Percentiles rank a stretch among this genome's conserved stretches.
These are phyloP conservation scores for Globisporangium carolinianum DNA, from an alignment of 352 stramenopile species.

Conservation along the genomic window DNA sequence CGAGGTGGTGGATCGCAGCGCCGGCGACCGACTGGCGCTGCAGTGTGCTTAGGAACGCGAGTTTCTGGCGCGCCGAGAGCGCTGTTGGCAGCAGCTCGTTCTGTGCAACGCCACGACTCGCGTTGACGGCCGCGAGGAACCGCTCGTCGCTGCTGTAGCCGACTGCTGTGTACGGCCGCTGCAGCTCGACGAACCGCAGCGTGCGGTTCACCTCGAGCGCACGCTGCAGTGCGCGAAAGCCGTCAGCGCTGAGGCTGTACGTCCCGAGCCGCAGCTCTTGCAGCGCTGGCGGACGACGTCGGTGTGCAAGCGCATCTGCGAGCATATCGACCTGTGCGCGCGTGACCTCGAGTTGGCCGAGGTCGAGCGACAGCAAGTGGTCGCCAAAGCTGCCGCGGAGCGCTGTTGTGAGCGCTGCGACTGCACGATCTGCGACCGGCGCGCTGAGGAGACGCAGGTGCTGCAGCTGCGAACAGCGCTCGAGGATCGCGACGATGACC, in stretches of 20 bases:
- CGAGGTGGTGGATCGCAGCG: not conserved
- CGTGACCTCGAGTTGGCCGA: not conserved
- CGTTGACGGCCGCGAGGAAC: not conserved
- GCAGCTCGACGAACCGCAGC: constrained; percentile 3
- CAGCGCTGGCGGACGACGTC: too few species aligned
- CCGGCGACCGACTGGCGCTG: not conserved
- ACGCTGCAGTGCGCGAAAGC: not conserved
- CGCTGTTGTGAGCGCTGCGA: not conserved
- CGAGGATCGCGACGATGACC: not conserved
- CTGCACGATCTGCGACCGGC: not conserved
- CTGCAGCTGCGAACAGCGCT: constrained; percentile 2
- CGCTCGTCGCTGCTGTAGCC: constrained; percentile 1
- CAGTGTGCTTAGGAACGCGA: constrained; percentile 6
- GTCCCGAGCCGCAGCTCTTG: too few species aligned
- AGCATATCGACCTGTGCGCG: not conserved
- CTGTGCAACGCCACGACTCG: too few species aligned
- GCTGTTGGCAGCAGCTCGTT: too few species aligned
- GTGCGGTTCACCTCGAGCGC: constrained; percentile 1
- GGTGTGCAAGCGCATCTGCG: too few species aligned
- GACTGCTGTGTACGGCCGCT: not conserved
- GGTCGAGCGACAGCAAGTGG: constrained; percentile 1
- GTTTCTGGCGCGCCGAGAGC: not conserved
- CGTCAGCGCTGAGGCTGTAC: too few species aligned
- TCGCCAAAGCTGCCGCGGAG: not conserved
- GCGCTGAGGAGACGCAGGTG: not conserved